Evolutionary conservation across 352 stramenopile genomes (phyloP), one percentile per base, ranked within the genome.

Genomic region (Achlya hypogyna): DNA sequence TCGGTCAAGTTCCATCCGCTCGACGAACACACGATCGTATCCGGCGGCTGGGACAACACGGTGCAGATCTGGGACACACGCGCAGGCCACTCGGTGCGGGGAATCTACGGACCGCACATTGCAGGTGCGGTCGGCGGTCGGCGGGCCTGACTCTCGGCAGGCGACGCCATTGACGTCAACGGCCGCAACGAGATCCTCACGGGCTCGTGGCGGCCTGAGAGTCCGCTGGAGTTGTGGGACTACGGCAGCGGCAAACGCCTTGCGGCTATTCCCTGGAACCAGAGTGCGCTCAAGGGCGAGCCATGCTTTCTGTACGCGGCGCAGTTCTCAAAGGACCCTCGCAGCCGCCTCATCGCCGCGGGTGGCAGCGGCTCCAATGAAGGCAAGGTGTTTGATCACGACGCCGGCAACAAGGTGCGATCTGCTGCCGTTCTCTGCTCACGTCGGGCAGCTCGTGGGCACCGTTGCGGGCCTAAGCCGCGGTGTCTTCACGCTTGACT

Each of bases 41-140:
- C 86, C 6, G 90, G 89, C 10, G 89, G 90, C 23, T 97, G 90
- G 90, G 90, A 97, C 72, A 96, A 97, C 80, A 97, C 88, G 40
- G 70, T 97, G 1, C 90, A 96, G 77, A 95, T 97, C 70, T 97
- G 90, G 90, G 90, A 97, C 62, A 65, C 91, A 27, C 81, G 90
- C 34, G 78, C 75, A 5, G 88, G 87, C n/a, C 73, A 95, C 70
- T 91, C 88, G 5, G 89, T 96, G 38, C 86, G 86, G 35, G 82
- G 79, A 31, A 94, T 97, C 69, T 97, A 95, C 69, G 90, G 90
- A 0, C 90, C 90, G n/a, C 89, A 97, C 53, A 82, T 97, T 23
- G 82, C 82, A 10, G 54, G 54, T 64, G 28, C 35, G 10, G 6
- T 18, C 38, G 38, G 38, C 4, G 14, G 38, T n/a, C 38, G 6